A percentile compares a stretch with the other conserved stretches of the same genome.
phyloP scores from a whole-genome alignment of 331 rosid genomes.

The Acacia concinna region DNA sequence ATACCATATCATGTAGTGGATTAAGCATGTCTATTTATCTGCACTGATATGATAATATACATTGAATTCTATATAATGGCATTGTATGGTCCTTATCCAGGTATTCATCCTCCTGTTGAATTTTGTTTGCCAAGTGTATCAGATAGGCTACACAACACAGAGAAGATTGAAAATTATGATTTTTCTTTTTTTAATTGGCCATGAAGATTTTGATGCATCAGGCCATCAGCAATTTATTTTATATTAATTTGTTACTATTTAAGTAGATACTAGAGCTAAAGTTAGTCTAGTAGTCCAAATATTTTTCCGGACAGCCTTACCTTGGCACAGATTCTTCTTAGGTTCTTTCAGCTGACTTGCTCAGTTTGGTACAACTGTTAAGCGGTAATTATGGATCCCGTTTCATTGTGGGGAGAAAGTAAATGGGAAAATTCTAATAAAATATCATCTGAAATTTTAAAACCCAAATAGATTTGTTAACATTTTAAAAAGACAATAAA shows the following conservation, averaged over 20 bases:
- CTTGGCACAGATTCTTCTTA: not conserved
- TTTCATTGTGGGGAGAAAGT: not conserved
- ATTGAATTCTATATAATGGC: slow-evolving; percentile 12
- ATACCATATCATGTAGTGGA: not conserved
- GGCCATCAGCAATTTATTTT: not conserved
- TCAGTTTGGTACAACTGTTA: not conserved
- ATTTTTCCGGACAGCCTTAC: too few species aligned
- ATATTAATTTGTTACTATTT: not conserved
- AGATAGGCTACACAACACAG: not conserved
- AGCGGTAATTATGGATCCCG: not conserved
- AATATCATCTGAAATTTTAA: too few species aligned
- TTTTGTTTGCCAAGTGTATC: not conserved
- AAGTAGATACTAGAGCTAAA: not conserved
- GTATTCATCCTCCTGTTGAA: not conserved
- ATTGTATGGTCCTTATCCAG: slow-evolving; percentile 15
- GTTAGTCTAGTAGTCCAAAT: too few species aligned
- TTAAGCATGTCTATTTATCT: not conserved
- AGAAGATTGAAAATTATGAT: slow-evolving; percentile 1
- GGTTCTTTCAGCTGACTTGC: not conserved
- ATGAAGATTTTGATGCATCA: not conserved
- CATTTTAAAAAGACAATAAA: too few species aligned
- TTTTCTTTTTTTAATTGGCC: not conserved
- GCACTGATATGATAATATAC: not conserved
- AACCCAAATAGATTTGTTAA: too few species aligned
- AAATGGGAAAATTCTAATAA: too few species aligned